These are phyloP conservation scores for Saccharum officinarum DNA, from an alignment of 176 grass and related monocot genomes.

Conservation along the genomic window DNA sequence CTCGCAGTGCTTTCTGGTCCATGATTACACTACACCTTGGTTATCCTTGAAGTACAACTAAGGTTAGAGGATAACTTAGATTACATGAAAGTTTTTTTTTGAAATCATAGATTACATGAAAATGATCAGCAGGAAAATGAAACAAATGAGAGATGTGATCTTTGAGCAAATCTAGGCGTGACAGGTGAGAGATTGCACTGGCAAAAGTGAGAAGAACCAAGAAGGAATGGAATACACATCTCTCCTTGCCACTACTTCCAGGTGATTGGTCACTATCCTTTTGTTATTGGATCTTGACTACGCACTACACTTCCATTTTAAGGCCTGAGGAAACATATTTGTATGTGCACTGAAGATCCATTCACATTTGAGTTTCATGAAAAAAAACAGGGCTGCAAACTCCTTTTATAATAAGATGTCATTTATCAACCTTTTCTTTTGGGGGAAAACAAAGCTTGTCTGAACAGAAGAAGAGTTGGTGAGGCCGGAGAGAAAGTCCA, in stretches of 20 bases:
- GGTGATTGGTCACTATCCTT: slow-evolving; percentile 38
- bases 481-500: slow-evolving; percentile 5
- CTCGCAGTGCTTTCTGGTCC: not conserved
- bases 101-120: too few relatives aligned
- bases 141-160: slow-evolving; percentile 7
- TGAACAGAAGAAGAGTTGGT: slow-evolving; percentile 28
- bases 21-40: not conserved
- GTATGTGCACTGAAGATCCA: not conserved
- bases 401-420: not conserved
- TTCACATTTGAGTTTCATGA: not conserved
- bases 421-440: not conserved
- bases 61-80: slow-evolving; percentile 38
- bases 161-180: slow-evolving; percentile 41
- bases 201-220: slow-evolving; percentile 35
- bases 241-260: slow-evolving; percentile 21
- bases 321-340: not conserved
- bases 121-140: slow-evolving; percentile 17
- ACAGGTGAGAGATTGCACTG: slow-evolving; percentile 34
- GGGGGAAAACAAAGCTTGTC: slow-evolving; percentile 11
- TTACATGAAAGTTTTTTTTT: slow-evolving; percentile 32
- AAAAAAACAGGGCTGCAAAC: not conserved
- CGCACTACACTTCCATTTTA: not conserved
- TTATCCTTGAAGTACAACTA: not conserved
- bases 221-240: slow-evolving; percentile 43
- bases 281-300: slow-evolving; percentile 6